Evolutionary conservation across 139 green algal species (phyloP), one percentile per base, ranked within the genome.

Genomic region (Asterochloris erici): DNA sequence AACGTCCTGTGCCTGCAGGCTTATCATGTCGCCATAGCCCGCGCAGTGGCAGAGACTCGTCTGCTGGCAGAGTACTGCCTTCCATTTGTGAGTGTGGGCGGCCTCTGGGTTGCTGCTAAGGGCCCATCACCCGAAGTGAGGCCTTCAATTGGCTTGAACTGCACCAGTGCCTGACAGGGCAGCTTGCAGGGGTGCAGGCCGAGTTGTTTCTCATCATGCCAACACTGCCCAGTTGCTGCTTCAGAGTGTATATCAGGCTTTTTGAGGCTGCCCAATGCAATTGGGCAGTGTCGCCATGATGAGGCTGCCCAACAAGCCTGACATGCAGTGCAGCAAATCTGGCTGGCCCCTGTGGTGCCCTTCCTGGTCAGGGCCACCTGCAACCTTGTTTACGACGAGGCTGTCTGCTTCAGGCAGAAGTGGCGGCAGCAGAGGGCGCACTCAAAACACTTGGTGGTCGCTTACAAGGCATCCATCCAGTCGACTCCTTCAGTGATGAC

Each of bases 51-150:
- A n/a, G 90, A 95, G 60, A 79, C 94, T 78, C 79, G 90, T 0
- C 87, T 96, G 62, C 88, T 98, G 61, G 89, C 91, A 16, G 96
- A 99, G 89, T 90, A 98, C 64, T 99, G 96, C 89, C 84, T 98
- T 78, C 96, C 96, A 9, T 92, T 98, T 62, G 92, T 98, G 73
- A 86, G 85, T 11, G 73, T 86, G 6, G 93, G 91, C 10, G 95
- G 96, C 0, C 64, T 91, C 27, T 95, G 91, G 89, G 80, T 98
- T 61, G 96, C 95, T 24, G 89, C 94, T 47, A 98, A 98, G 85
- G 95, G 94, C 0, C 78, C 90, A 24, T 60, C n/a, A 38, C 15
- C 11, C 47, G 71, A 26, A 24, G 29, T 16, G 12, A 77, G 17
- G 38, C 17, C 71, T 77, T 28, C 71, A 54, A 28, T 6, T 54